Evolutionary conservation across 176 grass and related monocot species (phyloP).

Genomic region (Sorghum bicolor): DNA sequence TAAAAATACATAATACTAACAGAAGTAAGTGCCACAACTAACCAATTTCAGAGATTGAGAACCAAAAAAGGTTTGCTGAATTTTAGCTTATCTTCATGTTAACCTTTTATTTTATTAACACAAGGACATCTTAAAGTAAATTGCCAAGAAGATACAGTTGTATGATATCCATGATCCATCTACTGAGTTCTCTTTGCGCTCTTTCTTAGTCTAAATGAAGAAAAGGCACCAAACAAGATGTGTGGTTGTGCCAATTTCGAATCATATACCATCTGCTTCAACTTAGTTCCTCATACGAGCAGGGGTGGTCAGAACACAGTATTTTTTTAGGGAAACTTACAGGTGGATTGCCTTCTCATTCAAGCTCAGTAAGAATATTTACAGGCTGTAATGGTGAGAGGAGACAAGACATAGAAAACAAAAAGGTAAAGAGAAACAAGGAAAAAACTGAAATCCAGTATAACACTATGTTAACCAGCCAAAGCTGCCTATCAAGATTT

Average conservation of each 20-base stretch:
- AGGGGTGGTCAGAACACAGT: background rate
- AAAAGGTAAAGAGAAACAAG: background rate
- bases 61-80: background rate
- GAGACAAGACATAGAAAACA: background rate
- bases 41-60: background rate
- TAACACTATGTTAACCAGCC: background rate
- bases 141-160: background rate
- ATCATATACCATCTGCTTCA: background rate
- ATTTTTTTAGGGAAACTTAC: background rate
- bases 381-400: background rate
- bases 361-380: background rate
- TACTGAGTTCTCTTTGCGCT: background rate
- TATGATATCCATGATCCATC: constrained; percentile 1
- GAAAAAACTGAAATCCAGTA: background rate
- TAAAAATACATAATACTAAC: background rate
- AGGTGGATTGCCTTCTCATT: background rate
- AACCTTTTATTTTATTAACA: background rate
- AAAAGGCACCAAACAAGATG: background rate
- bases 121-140: background rate
- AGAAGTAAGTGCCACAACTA: background rate
- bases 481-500: background rate
- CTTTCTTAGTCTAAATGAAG: background rate
- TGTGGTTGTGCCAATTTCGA: background rate
- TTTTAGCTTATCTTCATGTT: background rate
- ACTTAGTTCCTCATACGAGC: background rate